phyloP scores from a whole-genome alignment of 345 rosid genomes.

The Turritis glabra region DNA sequence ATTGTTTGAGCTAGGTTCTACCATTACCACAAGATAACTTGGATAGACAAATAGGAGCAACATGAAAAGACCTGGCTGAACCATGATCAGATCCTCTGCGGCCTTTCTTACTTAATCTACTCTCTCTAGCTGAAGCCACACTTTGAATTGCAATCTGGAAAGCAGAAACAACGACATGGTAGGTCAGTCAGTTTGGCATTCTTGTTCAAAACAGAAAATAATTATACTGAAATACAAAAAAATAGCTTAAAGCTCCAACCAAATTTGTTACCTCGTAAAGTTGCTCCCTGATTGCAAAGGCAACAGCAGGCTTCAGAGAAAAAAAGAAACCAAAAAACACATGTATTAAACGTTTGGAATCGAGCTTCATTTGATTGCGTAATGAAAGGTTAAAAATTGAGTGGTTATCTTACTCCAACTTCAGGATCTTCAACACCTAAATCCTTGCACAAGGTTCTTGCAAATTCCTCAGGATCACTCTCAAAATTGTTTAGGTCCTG shows the following conservation, averaged over 20 bases:
- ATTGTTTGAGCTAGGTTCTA: neutral
- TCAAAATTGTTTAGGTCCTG: constrained; percentile 93
- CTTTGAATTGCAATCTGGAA: constrained; percentile 82
- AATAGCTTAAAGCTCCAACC: neutral
- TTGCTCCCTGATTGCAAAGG: constrained; percentile 93
- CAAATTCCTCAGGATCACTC: constrained; percentile 93
- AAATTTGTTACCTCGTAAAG: constrained; percentile 71
- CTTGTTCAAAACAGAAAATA: neutral
- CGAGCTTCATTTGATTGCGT: neutral
- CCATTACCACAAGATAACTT: neutral
- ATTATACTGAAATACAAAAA: neutral
- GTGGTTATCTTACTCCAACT: constrained; percentile 70
- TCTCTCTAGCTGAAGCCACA: constrained; percentile 87
- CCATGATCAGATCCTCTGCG: constrained; percentile 76
- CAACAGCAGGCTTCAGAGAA: constrained; percentile 81
- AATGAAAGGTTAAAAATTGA: neutral
- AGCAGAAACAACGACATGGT: constrained; percentile 11
- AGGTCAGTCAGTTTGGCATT: constrained; percentile 1
- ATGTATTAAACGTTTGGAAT: neutral
- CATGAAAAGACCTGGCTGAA: constrained; percentile 56
- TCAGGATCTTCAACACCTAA: constrained; percentile 87
- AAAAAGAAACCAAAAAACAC: constrained; percentile 14
- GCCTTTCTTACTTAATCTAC: constrained; percentile 81
- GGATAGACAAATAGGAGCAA: neutral
- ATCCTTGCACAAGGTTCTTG: constrained; percentile 83